Base-by-base conservation (phyloP, 2,329 filamentous ascomycete genomes). In the Amphichorda felina region DNA sequence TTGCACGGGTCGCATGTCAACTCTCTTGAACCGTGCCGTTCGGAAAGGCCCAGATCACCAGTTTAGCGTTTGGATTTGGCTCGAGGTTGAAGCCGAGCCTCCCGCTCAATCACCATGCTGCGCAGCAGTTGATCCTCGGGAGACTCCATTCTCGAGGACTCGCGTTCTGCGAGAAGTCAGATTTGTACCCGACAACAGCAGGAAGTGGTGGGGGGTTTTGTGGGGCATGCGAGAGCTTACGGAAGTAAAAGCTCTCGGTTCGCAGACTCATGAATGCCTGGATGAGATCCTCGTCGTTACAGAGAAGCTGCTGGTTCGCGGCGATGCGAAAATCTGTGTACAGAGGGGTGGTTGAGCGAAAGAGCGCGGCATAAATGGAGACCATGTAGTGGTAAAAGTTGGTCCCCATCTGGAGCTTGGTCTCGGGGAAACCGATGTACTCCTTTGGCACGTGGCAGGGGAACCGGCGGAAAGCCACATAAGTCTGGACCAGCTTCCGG, bases 161-260 rank as follows among this genome's bases (percentile, higher is more conserved):
- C 48, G 40, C 48, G 41, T 40, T 50, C 48, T 50, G 31, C 5
- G 5, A 9, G 11, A 15, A 31, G 26, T 15, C n/a, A 14, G n/a
- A 8, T 30, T 30, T 30, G 15, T 15, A n/a, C n/a, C n/a, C n/a
- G n/a, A n/a, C n/a, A n/a, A n/a, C n/a, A n/a, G n/a, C n/a, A n/a
- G n/a, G n/a, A n/a, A n/a, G n/a, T n/a, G 15, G 15, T 30, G 26
- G 11, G 26, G 11, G 26, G 26, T 13, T 28, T 28, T 28, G 24
- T 13, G 24, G 24, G 24, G 8, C 24, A 25, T 8, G 8, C 30
- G 19, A 32, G 30, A 21, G 43, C 46, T 40, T 9, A 50, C 48
- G 48, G 27, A 50, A 49, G 35, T 50, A 50, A 39, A 50, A 50
- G 30, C 48, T 50, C 29, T 50, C 48, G 2, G 48, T 50, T 19